A percentile compares a stretch with the other conserved stretches of the same genome.
Evolutionary conservation across 2,329 filamentous ascomycete genomes (phyloP).

Genomic region (Didymella lethalis): DNA sequence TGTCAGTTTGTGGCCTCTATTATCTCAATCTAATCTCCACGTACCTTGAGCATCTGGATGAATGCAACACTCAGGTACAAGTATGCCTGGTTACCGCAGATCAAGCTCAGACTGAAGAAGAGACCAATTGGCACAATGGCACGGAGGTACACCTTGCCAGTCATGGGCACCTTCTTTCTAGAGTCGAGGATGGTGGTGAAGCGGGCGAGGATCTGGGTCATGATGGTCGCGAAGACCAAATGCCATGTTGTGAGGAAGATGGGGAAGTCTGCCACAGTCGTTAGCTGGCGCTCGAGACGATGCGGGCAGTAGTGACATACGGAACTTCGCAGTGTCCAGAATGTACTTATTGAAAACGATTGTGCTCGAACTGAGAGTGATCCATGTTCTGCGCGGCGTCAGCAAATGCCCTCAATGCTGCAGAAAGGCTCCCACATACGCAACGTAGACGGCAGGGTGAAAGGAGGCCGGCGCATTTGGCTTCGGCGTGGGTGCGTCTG

Average conservation of each 20-base stretch:
- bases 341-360: constrained; percentile 99
- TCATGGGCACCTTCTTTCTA: constrained; percentile 97
- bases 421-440: constrained; percentile 60
- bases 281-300: constrained; percentile 37
- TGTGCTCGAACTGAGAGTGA: constrained; percentile 87
- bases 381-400: constrained; percentile 75
- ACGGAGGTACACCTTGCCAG: constrained; percentile 86
- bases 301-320: constrained; percentile 60
- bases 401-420: constrained; percentile 23
- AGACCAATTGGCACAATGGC: constrained; percentile 94
- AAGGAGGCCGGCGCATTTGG: constrained; percentile 66
- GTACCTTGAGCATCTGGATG: constrained; percentile 98
- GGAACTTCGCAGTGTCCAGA: constrained; percentile 82
- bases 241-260: constrained; percentile 91
- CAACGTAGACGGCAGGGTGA: constrained; percentile 87
- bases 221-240: constrained; percentile 87
- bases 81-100: constrained; percentile 95
- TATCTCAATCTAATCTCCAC: constrained; percentile 15
- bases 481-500: constrained; percentile 74
- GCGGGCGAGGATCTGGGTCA: constrained; percentile 91
- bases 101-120: constrained; percentile 95
- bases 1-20: constrained; percentile 17
- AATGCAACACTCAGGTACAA: constrained; percentile 95
- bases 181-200: constrained; percentile 91
- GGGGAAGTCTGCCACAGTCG: constrained; percentile 37